These are phyloP conservation scores for Thelephora ganbajun DNA, from an alignment of 768 basidiomycete genomes.

Conservation along the genomic window DNA sequence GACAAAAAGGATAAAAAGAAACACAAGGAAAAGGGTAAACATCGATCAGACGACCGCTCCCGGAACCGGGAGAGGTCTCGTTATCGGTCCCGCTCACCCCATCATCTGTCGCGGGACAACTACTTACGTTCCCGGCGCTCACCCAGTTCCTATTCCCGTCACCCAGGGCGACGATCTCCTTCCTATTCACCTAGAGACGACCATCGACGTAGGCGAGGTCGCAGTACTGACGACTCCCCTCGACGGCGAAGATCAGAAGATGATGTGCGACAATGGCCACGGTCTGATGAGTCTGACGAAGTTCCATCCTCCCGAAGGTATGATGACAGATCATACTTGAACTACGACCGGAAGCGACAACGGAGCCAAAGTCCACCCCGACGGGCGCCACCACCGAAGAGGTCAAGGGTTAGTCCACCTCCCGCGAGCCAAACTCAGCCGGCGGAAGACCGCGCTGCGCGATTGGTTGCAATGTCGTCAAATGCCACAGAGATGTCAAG, in stretches of 20 bases:
- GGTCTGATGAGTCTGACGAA: conserved; percentile 41
- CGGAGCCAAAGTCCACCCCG: conserved; percentile 23
- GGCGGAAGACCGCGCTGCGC: conserved; percentile 55
- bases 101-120: conserved; percentile 15
- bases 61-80: conserved; percentile 4
- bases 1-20: conserved; percentile 55
- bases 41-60: conserved; percentile 11
- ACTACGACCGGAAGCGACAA: conserved; percentile 22
- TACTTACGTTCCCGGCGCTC: conserved; percentile 23
- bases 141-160: conserved; percentile 30
- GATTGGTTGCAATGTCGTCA: conserved; percentile 81
- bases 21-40: conserved; percentile 32
- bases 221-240: conserved; percentile 20
- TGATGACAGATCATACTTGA: conserved; percentile 6
- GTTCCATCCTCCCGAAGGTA: conserved; percentile 17
- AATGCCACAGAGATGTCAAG: conserved; percentile 53
- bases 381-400: conserved; percentile 26
- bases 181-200: conserved; percentile 15
- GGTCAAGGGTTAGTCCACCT: conserved; percentile 33
- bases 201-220: conserved; percentile 15
- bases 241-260: conserved; percentile 18
- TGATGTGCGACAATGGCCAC: conserved; percentile 27
- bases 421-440: conserved; percentile 17
- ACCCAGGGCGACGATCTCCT: conserved; percentile 30
- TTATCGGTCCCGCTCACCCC: conserved; percentile 13